A percentile compares a stretch with the other conserved stretches of the same genome.
Conservation (phyloP, 179 eudicot species). For the Pouteria campechiana region DNA sequence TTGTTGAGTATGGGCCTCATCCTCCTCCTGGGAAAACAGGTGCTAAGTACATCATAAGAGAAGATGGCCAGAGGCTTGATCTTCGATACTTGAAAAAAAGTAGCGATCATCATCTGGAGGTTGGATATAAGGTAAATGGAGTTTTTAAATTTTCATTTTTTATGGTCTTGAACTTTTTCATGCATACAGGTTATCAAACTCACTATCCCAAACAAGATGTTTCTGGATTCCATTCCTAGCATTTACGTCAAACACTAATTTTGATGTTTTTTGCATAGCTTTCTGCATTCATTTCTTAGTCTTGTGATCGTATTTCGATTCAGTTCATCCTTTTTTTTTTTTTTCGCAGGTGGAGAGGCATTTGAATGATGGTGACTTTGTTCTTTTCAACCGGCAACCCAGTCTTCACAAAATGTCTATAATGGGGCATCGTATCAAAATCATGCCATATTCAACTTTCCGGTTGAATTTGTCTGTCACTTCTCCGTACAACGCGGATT, state of each 20-base stretch:
- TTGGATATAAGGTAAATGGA: slow-evolving; percentile 71
- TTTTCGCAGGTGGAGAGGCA: slow-evolving; percentile 84
- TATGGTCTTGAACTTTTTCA: no score
- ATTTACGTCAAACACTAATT: no score
- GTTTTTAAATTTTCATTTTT: neutral
- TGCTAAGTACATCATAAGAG: slow-evolving; percentile 92
- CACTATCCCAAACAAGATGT: no score
- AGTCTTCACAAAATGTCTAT: slow-evolving; percentile 99
- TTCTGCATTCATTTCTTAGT: no score
- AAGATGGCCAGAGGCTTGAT: slow-evolving; percentile 99
- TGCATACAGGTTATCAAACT: no score
- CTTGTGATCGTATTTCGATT: no score
- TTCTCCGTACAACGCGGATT: slow-evolving; percentile 98
- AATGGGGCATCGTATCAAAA: slow-evolving; percentile 98
- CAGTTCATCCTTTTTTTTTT: slow-evolving; percentile 5
- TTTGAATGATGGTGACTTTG: slow-evolving; percentile 92
- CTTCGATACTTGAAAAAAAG: slow-evolving; percentile 96
- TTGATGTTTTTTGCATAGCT: no score
- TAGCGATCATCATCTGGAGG: slow-evolving; percentile 96
- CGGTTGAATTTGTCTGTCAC: slow-evolving; percentile 92
- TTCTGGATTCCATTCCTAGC: no score
- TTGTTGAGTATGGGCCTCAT: slow-evolving; percentile 74
- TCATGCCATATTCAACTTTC: slow-evolving; percentile 98
- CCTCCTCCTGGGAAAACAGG: slow-evolving; percentile 99
- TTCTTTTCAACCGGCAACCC: slow-evolving; percentile 95